Base-by-base conservation (phyloP, 2,329 filamentous ascomycete species). In the Botrytis paeoniae region DNA sequence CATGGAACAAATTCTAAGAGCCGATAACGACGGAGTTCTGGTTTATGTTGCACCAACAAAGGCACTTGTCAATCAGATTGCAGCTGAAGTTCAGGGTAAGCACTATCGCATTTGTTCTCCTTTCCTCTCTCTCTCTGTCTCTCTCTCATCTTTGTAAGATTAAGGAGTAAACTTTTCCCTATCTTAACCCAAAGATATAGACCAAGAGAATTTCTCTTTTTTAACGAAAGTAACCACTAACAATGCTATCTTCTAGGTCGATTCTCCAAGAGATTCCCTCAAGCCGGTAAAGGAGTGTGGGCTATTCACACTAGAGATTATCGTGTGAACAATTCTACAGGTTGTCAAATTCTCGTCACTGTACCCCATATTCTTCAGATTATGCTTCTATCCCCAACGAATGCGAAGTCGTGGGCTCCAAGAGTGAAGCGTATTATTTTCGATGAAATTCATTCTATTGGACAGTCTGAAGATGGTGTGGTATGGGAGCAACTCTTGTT, bases 31-130 rank as follows among this genome's bases (percentile, higher is more conserved):
- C 66, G 89, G 88, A 4, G 86, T 95, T 4, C 82, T 95, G 10
- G 90, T 95, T 0, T 95, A 95, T 76, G 91, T 95, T 9, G 93
- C 92, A 0, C 93, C 93, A 0, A 95, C 92, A 0, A 95, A 95
- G 79, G 92, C 93, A 5, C 84, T 95, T 18, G 92, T 95, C 73
- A 95, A 95, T 79, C 93, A 95, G 80, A 94, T 95, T 76, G 92
- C 92, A 1, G 92, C 92, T 1, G 92, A 95, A 81, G 85, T 95
- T 25, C 89, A 93, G 79, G 92, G 89, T 77, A 69, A 43, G 73
- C 71, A 35, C 57, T 12, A 32, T 41, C 45, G 9, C 16, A 20
- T 20, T 32, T 37, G 16, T 35, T 29, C 5, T 1, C 37, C 37
- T 29, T 35, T 25, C 10, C 6, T n/a, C n/a, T 60, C 32, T 35